Conservation (phyloP, 2,329 filamentous ascomycete species). For the Zasmidium cellare region DNA sequence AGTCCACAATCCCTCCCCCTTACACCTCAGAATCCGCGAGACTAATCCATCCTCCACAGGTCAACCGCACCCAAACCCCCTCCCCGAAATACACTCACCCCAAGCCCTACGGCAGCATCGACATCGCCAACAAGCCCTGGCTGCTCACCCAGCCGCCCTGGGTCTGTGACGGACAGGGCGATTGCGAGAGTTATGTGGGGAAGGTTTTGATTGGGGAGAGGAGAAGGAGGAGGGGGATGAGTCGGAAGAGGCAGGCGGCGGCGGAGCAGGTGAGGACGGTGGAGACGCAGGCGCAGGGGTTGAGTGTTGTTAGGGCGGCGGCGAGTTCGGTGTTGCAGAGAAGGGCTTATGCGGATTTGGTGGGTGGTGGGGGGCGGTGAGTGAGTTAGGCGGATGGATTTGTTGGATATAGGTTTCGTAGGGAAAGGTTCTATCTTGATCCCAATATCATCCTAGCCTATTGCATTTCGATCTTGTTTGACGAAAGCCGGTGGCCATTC, state of each 20-base stretch:
- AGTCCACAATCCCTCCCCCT: neutral
- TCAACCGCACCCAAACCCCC: constrained; percentile 23
- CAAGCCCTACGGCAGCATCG: constrained; percentile 47
- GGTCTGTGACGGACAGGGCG: constrained; percentile 20
- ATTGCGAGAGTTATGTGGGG: constrained; percentile 4
- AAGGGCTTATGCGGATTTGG: constrained; percentile 11
- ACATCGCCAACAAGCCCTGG: constrained; percentile 47
- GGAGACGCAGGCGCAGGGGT: constrained; percentile 81
- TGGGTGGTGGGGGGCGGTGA: neutral
- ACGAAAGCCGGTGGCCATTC: too few relatives aligned
- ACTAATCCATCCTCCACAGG: constrained; percentile 3
- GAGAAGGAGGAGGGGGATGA: constrained; percentile 61
- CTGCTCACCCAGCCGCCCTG: constrained; percentile 23
- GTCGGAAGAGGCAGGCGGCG: too few relatives aligned
- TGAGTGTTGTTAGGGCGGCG: constrained; percentile 71
- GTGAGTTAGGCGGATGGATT: too few relatives aligned
- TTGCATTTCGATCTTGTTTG: too few relatives aligned
- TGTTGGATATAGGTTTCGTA: too few relatives aligned
- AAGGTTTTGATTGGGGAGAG: neutral
- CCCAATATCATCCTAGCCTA: too few relatives aligned
- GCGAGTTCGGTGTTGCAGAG: constrained; percentile 49
- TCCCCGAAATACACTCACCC: constrained; percentile 19
- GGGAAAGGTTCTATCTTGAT: too few relatives aligned
- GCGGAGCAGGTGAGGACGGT: constrained; percentile 67
- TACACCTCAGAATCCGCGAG: neutral